Evolutionary conservation across 2,329 filamentous ascomycete genomes (phyloP).

Genomic region (Aspergillus sp.): DNA sequence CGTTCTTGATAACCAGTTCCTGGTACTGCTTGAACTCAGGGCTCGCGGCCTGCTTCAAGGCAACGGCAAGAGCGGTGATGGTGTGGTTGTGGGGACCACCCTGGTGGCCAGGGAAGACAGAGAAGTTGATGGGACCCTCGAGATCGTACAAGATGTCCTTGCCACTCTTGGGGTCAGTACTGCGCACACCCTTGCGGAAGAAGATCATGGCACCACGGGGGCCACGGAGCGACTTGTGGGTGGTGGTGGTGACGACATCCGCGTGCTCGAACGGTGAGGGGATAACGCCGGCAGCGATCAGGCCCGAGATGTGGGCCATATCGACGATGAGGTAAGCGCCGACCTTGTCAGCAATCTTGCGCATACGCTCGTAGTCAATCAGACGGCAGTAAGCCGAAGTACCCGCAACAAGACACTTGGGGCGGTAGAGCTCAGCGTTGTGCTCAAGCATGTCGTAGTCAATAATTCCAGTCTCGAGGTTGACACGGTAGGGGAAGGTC

Average conservation of each 20-base stretch:
- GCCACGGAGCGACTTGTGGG: conserved; percentile 92
- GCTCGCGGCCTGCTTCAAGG: conserved; percentile 83
- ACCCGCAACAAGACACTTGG: conserved; percentile 90
- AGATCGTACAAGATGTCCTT: conserved; percentile 82
- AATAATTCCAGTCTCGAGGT: conserved; percentile 85
- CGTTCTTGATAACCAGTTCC: conserved; percentile 79
- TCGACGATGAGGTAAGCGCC: conserved; percentile 90
- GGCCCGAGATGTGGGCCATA: conserved; percentile 94
- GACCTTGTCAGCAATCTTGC: conserved; percentile 80
- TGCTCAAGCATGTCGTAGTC: conserved; percentile 91
- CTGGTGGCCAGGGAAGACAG: conserved; percentile 96
- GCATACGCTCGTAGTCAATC: conserved; percentile 91
- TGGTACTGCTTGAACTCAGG: conserved; percentile 92
- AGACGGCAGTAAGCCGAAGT: conserved; percentile 92
- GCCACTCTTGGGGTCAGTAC: conserved; percentile 74
- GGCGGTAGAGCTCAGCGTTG: conserved; percentile 78
- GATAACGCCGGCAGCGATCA: conserved; percentile 85
- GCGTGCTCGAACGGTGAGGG: conserved; percentile 81
- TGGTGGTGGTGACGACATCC: conserved; percentile 95
- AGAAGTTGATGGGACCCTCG: conserved; percentile 86
- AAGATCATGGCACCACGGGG: conserved; percentile 97
- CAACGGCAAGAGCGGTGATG: conserved; percentile 89
- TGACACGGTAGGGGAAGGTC: conserved; percentile 86
- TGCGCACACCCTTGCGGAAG: conserved; percentile 85
- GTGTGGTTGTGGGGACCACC: conserved; percentile 98